Base-by-base conservation (phyloP, 345 rosid genomes). In the Rhodamnia argentea region DNA sequence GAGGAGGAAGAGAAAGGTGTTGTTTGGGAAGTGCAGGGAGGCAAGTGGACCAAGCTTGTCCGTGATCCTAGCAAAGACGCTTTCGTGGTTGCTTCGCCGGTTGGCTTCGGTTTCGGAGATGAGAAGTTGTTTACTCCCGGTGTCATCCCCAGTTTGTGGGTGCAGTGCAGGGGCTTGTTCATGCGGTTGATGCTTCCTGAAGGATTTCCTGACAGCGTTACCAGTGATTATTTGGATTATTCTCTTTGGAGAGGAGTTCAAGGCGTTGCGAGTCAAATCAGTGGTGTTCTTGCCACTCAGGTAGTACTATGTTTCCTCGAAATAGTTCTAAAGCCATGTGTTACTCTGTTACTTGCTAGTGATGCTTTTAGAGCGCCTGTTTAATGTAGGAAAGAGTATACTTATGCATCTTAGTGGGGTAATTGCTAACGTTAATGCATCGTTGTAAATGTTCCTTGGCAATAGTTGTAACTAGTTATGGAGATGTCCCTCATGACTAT, bases 221-320 rank as follows among this genome's bases (percentile, higher is more conserved):
- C 98, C 52, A 88, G 94, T 29, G 99, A 97, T 91, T 97, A 97
- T 89, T 90, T 96, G 83, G 96, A 95, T 53, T 97, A 96, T 86
- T 93, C 98, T 89, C 99, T 96, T 60, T 96, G 99, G 99, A 92
- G 99, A 85, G 98, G 96, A 27, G 94, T 97, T 47, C 99, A 97
- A 89, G 99, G 99, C 2, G 89, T 97, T 26, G 99, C 99, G 52
- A 94, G 98, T 88, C 99, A 97, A 91, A 88, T 97, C 83, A 97
- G 95, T 58, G 95, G 98, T 26, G 99, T 97, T 83, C 98, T 97
- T 82, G 98, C 99, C 59, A 96, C 99, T 53, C 99, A 97, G 96
- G 99, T 96, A 88, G 13, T 7, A 5, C 29, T 56, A 42, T 83
- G 32, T 59, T 59, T 56, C 54, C 74, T 47, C 52, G 83, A 37